Base-by-base conservation (phyloP, 257 asterid genomes). In the Ballota nigra region DNA sequence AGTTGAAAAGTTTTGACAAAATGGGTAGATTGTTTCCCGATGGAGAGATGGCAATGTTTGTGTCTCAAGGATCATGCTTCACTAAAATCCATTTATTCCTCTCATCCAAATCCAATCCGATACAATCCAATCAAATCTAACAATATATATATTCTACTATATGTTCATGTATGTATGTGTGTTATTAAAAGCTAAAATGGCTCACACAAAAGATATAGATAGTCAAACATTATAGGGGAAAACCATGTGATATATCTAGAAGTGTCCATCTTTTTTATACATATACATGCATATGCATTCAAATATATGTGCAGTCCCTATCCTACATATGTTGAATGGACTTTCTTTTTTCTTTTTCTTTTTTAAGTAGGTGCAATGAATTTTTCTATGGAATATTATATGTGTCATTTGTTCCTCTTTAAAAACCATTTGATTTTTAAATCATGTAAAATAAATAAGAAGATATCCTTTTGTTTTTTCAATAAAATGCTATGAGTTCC, bases 31-130 rank as follows among this genome's bases (percentile, higher is more conserved):
- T 89, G 92, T 87, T 84, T 83, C 94, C 89, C 77, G 69, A 65
- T 67, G n/a, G n/a, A n/a, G n/a, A 61, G 72, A 76, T 72, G 81
- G 79, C 62, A 22, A 72, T 83, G 92, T 82, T 80, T 76, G 82
- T 84, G 85, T 81, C 80, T 82, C 69, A 73, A 83, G 83, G 72
- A 79, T 84, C 89, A 88, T 86, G 91, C 80, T 61, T 83, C 86
- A 83, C 84, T 80, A 74, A 74, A 84, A 65, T 78, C 84, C 83
- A 86, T 83, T 79, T 79, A 76, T 79, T 80, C 81, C 78, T 61
- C 83, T 78, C 83, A 78, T 75, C 92, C 83, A 75, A 66, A 83
- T 74, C 62, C 78, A 55, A 73, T 73, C 83, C n/a, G n/a, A n/a
- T n/a, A n/a, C 66, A 66, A 59, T 75, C 74, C 61, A 66, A 74